Evolutionary conservation across 495 filamentous ascomycete genomes (phyloP).

Genomic region (Tuber brumale): DNA sequence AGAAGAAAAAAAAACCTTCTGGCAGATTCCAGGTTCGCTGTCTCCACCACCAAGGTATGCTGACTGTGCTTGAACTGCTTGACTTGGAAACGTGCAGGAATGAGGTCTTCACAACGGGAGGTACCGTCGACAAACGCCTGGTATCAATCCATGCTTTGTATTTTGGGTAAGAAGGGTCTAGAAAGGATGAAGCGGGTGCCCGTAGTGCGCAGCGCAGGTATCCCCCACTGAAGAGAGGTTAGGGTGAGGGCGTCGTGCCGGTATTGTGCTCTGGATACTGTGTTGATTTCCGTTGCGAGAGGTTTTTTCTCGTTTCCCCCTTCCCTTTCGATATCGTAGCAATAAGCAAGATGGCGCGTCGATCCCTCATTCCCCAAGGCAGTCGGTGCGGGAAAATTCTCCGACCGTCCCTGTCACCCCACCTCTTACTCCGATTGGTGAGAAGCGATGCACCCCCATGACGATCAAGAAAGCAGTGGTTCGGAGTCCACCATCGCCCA

Average conservation of each 20-base stretch:
- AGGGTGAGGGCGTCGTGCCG: background rate
- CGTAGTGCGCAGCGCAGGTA: background rate
- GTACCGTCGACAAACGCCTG: background rate
- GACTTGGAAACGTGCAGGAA: background rate
- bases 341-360: background rate
- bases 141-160: background rate
- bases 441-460: background rate
- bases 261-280: background rate
- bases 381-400: constrained; percentile 40
- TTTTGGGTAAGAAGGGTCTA: background rate
- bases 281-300: too few species aligned
- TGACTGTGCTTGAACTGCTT: background rate
- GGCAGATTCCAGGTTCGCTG: background rate
- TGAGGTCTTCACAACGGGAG: background rate
- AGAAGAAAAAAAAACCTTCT: background rate
- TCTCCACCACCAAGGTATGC: background rate
- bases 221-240: background rate
- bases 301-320: background rate
- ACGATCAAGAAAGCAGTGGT: background rate
- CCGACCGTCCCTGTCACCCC: constrained; percentile 24
- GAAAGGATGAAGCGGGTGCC: background rate
- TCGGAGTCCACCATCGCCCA: background rate
- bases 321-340: background rate
- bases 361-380: constrained; percentile 4
- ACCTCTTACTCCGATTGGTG: constrained; percentile 32